Evolutionary conservation across 1,284 basidiomycete species (phyloP).

Genomic region (Ceratobasidium sp.): DNA sequence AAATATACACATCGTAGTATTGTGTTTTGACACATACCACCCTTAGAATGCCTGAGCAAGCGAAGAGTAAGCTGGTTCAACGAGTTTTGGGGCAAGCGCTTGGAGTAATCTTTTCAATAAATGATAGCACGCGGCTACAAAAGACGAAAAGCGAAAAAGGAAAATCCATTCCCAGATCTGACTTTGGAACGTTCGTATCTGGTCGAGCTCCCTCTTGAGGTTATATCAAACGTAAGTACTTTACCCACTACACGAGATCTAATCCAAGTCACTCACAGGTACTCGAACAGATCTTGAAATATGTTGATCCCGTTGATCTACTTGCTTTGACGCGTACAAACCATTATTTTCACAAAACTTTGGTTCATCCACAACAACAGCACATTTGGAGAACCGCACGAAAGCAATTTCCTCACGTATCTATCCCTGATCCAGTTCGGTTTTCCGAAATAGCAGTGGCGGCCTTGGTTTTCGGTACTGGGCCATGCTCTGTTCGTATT

Average conservation of each 20-base stretch:
- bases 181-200: constrained; percentile 22
- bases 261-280: background rate
- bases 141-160: constrained; percentile 20
- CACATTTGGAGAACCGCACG: constrained; percentile 36
- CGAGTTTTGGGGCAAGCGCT: too few species aligned
- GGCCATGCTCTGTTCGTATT: constrained; percentile 24
- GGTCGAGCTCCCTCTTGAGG: constrained; percentile 20
- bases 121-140: constrained; percentile 3
- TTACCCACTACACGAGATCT: background rate
- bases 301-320: constrained; percentile 26
- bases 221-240: constrained; percentile 23
- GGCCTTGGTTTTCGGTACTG: constrained; percentile 20
- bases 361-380: constrained; percentile 12
- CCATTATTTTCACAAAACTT: constrained; percentile 8
- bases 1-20: too few species aligned
- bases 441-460: constrained; percentile 33
- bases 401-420: constrained; percentile 24
- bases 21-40: too few species aligned
- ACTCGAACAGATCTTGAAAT: constrained; percentile 22
- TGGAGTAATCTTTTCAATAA: background rate
- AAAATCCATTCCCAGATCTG: constrained; percentile 38
- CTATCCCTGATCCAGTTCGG: constrained; percentile 33
- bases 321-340: constrained; percentile 15
- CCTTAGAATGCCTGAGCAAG: too few species aligned
- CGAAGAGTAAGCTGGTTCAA: too few species aligned